Base-by-base conservation (phyloP, 1,139 yeast species). In the Scheffersomyces illinoinensis region DNA sequence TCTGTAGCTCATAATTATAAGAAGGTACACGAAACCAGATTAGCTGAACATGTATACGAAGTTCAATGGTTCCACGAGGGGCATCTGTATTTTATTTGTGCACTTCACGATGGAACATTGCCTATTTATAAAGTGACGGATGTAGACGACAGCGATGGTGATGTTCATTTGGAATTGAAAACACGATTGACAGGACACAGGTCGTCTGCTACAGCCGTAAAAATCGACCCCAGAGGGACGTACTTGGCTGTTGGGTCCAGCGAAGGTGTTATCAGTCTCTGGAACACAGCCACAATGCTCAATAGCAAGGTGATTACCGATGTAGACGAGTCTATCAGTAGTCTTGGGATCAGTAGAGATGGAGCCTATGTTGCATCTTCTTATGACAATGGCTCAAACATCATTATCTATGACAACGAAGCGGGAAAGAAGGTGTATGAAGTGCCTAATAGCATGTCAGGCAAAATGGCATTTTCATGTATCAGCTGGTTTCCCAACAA, bases 191-290 rank as follows among this genome's bases (percentile, higher is more conserved):
- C 61, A 5, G 82, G 82, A 10, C 91, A 88, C 66, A 76, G 88
- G 52, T 82, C 89, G 0, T 75, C 87, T 0, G 80, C 85, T 1
- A 82, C 85, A 2, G 70, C 83, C 52, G 62, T 88, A 12, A 75
- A 76, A 10, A 75, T 87, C 57, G 93, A 88, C 64, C 89, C 91
- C 1, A 68, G 79, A 57, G 95, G 91, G 0, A 68, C 74, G 23
- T 84, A 73, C 64, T 64, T 89, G 14, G 83, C 85, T 1, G 83
- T 83, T 3, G 95, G 92, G 0, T 80, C 90, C n/a, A 82, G 83
- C 56, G 95, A 90, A 66, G 95, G 95, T 6, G 81, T 86, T 43
- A 82, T 89, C n/a, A 80, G 88, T 24, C 57, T 87, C 14, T 90
- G 93, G 91, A 77, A 79, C 52, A 70, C 85, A 7, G 61, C 71